phyloP scores from a whole-genome alignment of 306 rosid species.

The Cucumis melo region DNA sequence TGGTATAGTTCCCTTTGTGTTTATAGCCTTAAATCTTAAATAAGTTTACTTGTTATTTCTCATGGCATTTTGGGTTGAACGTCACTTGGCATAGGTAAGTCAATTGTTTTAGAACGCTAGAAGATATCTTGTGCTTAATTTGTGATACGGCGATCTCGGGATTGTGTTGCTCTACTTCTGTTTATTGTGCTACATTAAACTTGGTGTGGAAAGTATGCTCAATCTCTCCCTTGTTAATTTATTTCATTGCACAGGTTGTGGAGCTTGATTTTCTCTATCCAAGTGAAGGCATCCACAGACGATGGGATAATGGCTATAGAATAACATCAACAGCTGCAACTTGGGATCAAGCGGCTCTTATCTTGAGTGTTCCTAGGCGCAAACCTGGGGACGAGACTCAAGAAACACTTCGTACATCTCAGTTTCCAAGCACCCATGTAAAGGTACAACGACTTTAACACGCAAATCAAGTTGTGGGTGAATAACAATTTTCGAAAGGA shows the following conservation, averaged over 20 bases:
- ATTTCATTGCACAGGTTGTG: slow-evolving; percentile 40
- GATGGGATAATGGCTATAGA: slow-evolving; percentile 86
- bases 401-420: slow-evolving; percentile 89
- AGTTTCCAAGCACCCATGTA: slow-evolving; percentile 89
- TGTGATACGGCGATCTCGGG: neutral
- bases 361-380: slow-evolving; percentile 81
- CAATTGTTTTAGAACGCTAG: neutral
- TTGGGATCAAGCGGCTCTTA: slow-evolving; percentile 88
- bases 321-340: slow-evolving; percentile 95
- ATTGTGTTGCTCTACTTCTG: neutral
- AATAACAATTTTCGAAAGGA: neutral
- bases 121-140: neutral
- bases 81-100: neutral
- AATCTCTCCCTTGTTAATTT: neutral
- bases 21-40: neutral
- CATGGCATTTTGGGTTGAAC: neutral
- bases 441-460: slow-evolving; percentile 30
- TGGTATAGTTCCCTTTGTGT: neutral
- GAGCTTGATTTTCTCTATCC: slow-evolving; percentile 98
- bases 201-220: neutral
- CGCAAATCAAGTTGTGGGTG: neutral
- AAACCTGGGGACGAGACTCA: slow-evolving; percentile 86
- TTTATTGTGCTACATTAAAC: neutral
- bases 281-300: slow-evolving; percentile 91
- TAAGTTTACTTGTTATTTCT: neutral